phyloP scores from a whole-genome alignment of 208 protist species.

The Herpetomonas tarakana region DNA sequence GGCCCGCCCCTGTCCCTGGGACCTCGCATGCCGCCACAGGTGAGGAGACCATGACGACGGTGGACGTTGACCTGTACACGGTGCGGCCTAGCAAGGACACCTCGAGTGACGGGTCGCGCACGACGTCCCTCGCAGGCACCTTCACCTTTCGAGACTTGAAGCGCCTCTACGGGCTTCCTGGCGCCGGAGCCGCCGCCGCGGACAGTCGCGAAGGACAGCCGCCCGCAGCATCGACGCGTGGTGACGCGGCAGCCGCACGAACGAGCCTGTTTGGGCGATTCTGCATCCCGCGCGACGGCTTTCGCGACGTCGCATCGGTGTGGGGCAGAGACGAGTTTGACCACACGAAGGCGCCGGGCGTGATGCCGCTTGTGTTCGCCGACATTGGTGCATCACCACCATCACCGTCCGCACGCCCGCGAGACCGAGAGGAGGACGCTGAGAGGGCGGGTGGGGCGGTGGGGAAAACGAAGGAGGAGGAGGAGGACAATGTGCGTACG shows the following conservation, averaged over 20 bases:
- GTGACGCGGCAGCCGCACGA: no score
- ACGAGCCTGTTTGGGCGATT: conserved; percentile 4
- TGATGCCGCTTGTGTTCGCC: conserved; percentile 14
- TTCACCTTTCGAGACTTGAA: conserved; percentile 6
- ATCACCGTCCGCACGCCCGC: no score
- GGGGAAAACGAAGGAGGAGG: not conserved
- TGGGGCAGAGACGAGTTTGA: not conserved
- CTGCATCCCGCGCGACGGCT: conserved; percentile 10
- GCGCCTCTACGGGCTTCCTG: conserved; percentile 7
- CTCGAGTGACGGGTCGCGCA: not conserved
- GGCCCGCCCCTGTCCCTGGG: no score
- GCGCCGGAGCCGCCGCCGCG: not conserved
- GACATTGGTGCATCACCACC: conserved; percentile 7
- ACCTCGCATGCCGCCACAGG: not conserved
- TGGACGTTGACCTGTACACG: not conserved
- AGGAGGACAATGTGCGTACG: not conserved
- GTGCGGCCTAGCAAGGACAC: not conserved
- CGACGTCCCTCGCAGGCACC: conserved; percentile 3
- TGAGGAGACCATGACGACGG: not conserved
- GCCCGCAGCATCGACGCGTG: no score
- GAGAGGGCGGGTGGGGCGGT: not conserved
- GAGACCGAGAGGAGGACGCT: no score
- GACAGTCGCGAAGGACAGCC: not conserved
- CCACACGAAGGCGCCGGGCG: not conserved
- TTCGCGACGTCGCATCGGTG: not conserved